Evolutionary conservation across 495 filamentous ascomycete genomes (phyloP).

Genomic region (Lophium mytilinum): DNA sequence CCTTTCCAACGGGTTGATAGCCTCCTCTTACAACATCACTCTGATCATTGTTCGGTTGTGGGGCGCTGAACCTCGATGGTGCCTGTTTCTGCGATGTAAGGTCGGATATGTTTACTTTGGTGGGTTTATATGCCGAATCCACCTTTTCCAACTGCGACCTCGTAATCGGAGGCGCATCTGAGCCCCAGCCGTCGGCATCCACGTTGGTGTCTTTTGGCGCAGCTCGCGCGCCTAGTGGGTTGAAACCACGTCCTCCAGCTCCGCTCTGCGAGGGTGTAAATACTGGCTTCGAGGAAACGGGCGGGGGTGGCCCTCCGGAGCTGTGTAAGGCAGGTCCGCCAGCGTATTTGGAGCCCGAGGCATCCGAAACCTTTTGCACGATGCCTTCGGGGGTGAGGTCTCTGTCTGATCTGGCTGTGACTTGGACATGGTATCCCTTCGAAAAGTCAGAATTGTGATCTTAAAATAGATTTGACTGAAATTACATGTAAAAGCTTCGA

Average conservation of each 20-base stretch:
- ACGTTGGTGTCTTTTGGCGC: slow-evolving; percentile 41
- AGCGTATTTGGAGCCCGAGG: slow-evolving; percentile 91
- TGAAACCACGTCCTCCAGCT: slow-evolving; percentile 45
- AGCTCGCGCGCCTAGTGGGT: slow-evolving; percentile 51
- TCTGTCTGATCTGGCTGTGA: slow-evolving; percentile 83
- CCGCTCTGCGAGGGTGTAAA: slow-evolving; percentile 72
- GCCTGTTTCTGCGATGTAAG: slow-evolving; percentile 61
- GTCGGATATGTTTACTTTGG: slow-evolving; percentile 80
- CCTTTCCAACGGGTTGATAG: slow-evolving; percentile 95
- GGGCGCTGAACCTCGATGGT: slow-evolving; percentile 45
- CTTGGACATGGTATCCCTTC: slow-evolving; percentile 91
- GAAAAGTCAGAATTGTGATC: not conserved
- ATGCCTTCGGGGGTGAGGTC: slow-evolving; percentile 84
- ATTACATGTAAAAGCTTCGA: slow-evolving; percentile 79
- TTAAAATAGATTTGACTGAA: slow-evolving; percentile 6
- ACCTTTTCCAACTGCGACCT: slow-evolving; percentile 90
- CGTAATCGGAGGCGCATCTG: slow-evolving; percentile 84
- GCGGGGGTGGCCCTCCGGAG: slow-evolving; percentile 49
- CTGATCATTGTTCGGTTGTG: slow-evolving; percentile 33
- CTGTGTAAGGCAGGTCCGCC: slow-evolving; percentile 47
- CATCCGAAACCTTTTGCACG: slow-evolving; percentile 87
- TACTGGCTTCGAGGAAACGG: slow-evolving; percentile 75
- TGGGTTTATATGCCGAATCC: slow-evolving; percentile 82
- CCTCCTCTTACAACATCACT: slow-evolving; percentile 70
- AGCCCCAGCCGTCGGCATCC: slow-evolving; percentile 84